Conservation (phyloP, 176 grass and related monocot genomes). For the Eleusine coracana region DNA sequence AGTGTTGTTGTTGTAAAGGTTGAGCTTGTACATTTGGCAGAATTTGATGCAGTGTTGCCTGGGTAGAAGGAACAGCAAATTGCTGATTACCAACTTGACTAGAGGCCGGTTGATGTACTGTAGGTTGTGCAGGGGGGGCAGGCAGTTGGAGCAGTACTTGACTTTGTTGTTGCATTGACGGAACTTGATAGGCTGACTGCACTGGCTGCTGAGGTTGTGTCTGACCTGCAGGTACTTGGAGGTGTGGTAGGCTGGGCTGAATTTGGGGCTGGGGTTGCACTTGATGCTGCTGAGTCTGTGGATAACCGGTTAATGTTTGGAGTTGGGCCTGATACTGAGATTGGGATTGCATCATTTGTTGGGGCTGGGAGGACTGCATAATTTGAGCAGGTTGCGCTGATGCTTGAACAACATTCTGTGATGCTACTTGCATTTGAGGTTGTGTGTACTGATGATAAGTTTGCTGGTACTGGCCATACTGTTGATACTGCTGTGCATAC, state of each 20-base stretch:
- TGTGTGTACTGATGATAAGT: conserved; percentile 61
- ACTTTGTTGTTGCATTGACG: conserved; percentile 47
- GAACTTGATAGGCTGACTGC: conserved; percentile 52
- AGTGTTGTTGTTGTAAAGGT: conserved; percentile 45
- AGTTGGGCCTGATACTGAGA: conserved; percentile 38
- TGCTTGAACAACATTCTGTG: conserved; percentile 49
- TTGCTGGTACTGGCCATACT: conserved; percentile 71
- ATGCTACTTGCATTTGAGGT: conserved; percentile 48
- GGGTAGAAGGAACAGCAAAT: conserved; percentile 50
- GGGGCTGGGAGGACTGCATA: conserved; percentile 39
- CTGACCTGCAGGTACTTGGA: conserved; percentile 48
- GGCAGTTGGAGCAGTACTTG: conserved; percentile 40
- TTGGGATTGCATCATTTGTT: conserved; percentile 45
- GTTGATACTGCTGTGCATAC: conserved; percentile 83
- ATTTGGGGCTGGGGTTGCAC: conserved; percentile 44
- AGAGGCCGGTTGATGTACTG: conserved; percentile 39
- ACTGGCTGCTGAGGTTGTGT: conserved; percentile 48
- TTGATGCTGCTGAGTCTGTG: conserved; percentile 55
- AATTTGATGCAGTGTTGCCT: conserved; percentile 36
- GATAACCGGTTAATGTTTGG: conserved; percentile 41
- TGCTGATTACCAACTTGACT: conserved; percentile 53
- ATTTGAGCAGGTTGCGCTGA: conserved; percentile 54
- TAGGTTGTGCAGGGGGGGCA: conserved; percentile 43
- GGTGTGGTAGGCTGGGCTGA: conserved; percentile 41
- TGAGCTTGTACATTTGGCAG: conserved; percentile 48